Evolutionary conservation across 148 eudicot species (phyloP), one percentile per base, ranked within the genome.

Genomic region (Fagopyrum homotropicum): DNA sequence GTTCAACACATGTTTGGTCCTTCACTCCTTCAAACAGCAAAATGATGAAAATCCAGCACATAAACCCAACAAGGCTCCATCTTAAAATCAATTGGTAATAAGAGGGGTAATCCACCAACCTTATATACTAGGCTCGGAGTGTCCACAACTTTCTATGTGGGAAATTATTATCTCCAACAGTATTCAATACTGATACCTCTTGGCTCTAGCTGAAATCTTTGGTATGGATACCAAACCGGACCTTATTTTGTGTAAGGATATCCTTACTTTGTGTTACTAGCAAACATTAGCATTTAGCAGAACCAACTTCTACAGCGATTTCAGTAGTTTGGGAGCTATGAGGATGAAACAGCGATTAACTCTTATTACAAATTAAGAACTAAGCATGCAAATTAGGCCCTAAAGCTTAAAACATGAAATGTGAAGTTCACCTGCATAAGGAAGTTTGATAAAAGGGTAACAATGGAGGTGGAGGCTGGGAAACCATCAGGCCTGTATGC

Each of bases 391-490:
- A 66, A 0, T 40, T 66, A 61, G 22, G 14, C 40, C 40, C 68
- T 66, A 14, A 1, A 40, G 71, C 14, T 3, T 35, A 14, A 43
- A 66, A 47, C 68, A 30, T 69, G 40, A 72, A 22, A 73, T 17
- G 0, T 30, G 61, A 69, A 57, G 66, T 52, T n/a, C 44, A 93
- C 97, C 91, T 89, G 88, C 83, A 75, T 71, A 47, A 91, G 81
- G 73, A 88, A 91, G 54, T 75, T 83, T 0, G 88, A 86, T 73
- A 93, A 77, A 75, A 93, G 90, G 71, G 86, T 55, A 77, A 82
- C 63, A 4, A 83, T 75, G 49, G 95, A 88, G 16, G 83, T 73
- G 63, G 98, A 94, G 72, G 98, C 93, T 11, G 90, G 93, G 78
- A 82, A 87, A 52, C 90, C 96, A 78, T 69, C 61, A 63, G 93